Conservation (phyloP, 768 basidiomycete genomes). For the Lactarius indigo region DNA sequence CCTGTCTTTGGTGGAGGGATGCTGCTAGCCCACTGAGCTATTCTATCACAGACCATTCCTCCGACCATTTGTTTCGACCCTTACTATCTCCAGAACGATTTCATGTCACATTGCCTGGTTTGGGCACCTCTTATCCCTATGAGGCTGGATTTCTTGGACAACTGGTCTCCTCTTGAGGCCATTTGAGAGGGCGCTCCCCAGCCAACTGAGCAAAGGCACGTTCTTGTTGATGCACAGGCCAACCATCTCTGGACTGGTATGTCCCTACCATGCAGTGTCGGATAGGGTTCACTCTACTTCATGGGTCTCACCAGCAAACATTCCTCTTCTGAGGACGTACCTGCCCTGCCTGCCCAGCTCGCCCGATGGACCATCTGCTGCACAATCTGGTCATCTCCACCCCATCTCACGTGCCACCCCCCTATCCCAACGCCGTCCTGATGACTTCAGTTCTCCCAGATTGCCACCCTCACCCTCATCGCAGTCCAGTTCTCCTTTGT, state of each 20-base stretch:
- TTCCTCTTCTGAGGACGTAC: slow-evolving; percentile 35
- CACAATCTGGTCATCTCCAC: too few species aligned
- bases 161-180: slow-evolving; percentile 27
- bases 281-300: slow-evolving; percentile 12
- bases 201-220: slow-evolving; percentile 56
- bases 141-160: slow-evolving; percentile 31
- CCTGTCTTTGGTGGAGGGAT: too few species aligned
- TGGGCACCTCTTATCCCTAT: slow-evolving; percentile 32
- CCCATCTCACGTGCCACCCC: too few species aligned
- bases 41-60: too few species aligned
- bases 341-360: too few species aligned
- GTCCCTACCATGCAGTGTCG: slow-evolving; percentile 15
- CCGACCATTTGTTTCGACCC: too few species aligned
- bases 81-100: slow-evolving; percentile 21
- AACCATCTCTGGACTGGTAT: slow-evolving; percentile 31
- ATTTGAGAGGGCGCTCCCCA: slow-evolving; percentile 38
- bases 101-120: slow-evolving; percentile 32
- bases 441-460: slow-evolving; percentile 46
- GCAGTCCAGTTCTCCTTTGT: slow-evolving; percentile 15
- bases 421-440: too few species aligned
- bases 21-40: slow-evolving; percentile 42
- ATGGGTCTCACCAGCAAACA: slow-evolving; percentile 32
- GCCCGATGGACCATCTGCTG: too few species aligned
- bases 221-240: slow-evolving; percentile 44
- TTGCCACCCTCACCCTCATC: slow-evolving; percentile 38